Base-by-base conservation (phyloP, 306 rosid species). In the Canavalia ensiformis region DNA sequence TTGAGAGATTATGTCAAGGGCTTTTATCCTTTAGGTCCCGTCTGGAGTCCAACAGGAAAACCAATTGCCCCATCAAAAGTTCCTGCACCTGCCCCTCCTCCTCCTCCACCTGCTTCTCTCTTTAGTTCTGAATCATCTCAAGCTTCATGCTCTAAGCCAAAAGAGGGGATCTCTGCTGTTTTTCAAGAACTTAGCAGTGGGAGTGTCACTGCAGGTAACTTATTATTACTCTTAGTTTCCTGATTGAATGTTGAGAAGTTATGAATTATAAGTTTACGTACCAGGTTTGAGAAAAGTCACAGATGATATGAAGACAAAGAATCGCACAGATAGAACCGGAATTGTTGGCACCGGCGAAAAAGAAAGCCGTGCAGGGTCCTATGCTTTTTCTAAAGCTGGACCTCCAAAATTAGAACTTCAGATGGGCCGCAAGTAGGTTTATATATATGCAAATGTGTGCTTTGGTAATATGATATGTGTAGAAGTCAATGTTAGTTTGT, bases 321-420 rank as follows among this genome's bases (percentile, higher is more conserved):
- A 94, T 69, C 96, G 90, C 68, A 60, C 90, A 1, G 98, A 91
- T 69, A 94, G 91, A 89, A 84, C 90, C 79, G 94, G 97, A 4
- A 6, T 90, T 74, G 97, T 94, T 74, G 86, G 86, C 66, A 64
- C 84, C 25, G 34, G 54, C 54, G 94, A 84, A 74, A 94, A 92
- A 75, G 89, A 86, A 80, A 85, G 88, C 12, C 90, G 74, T 68
- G 83, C 88, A 9, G 73, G 78, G 69, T 63, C 94, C 31, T 82
- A 82, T 72, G 84, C 92, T 1, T 64, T 85, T 85, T 76, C 97
- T 69, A 92, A 91, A 87, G 74, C 83, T 50, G 98, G 95, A 34
- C 92, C 98, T 77, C 97, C 95, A 10, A 94, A 91, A 71, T 85
- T 94, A 2, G 98, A 94, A 85, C 98, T 91, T 86, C 98, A 94